phyloP scores from a whole-genome alignment of 768 basidiomycete species.

The Piloderma croceum region DNA sequence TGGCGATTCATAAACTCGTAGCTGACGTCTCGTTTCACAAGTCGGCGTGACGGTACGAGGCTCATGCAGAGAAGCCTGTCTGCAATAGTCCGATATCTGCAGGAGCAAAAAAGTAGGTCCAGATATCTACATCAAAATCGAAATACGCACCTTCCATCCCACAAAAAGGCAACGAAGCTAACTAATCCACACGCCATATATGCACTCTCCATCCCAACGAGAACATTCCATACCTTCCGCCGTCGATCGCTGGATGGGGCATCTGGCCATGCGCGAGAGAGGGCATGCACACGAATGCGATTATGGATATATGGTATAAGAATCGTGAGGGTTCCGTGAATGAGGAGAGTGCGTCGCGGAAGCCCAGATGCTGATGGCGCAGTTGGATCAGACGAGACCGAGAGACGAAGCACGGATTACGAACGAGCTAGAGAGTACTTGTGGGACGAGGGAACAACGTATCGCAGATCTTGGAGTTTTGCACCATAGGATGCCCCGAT shows the following conservation, averaged over 20 bases:
- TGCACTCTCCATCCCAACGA: slow-evolving; percentile 62
- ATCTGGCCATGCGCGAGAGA: slow-evolving; percentile 89
- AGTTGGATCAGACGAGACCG: slow-evolving; percentile 7
- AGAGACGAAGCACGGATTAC: slow-evolving; percentile 25
- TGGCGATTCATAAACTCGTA: slow-evolving; percentile 99
- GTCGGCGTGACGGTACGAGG: slow-evolving; percentile 64
- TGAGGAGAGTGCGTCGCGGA: slow-evolving; percentile 51
- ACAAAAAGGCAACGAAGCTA: slow-evolving; percentile 82
- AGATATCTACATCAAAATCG: background rate
- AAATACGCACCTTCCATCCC: slow-evolving; percentile 70
- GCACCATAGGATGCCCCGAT: slow-evolving; percentile 78
- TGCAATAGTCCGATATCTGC: slow-evolving; percentile 78
- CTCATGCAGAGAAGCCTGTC: slow-evolving; percentile 74
- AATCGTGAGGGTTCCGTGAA: slow-evolving; percentile 70
- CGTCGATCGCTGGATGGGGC: slow-evolving; percentile 74
- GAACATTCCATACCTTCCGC: slow-evolving; percentile 64
- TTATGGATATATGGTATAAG: slow-evolving; percentile 74
- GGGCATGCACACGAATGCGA: slow-evolving; percentile 66
- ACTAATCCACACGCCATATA: slow-evolving; percentile 57
- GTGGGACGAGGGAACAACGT: slow-evolving; percentile 31
- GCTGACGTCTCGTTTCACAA: slow-evolving; percentile 78
- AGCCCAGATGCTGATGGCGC: slow-evolving; percentile 52
- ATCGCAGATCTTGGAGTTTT: slow-evolving; percentile 72
- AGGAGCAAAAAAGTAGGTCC: background rate
- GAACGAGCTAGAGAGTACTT: slow-evolving; percentile 28